These are phyloP conservation scores for Rutstroemia sp. DNA, from an alignment of 2,329 filamentous ascomycete species.

Conservation along the genomic window DNA sequence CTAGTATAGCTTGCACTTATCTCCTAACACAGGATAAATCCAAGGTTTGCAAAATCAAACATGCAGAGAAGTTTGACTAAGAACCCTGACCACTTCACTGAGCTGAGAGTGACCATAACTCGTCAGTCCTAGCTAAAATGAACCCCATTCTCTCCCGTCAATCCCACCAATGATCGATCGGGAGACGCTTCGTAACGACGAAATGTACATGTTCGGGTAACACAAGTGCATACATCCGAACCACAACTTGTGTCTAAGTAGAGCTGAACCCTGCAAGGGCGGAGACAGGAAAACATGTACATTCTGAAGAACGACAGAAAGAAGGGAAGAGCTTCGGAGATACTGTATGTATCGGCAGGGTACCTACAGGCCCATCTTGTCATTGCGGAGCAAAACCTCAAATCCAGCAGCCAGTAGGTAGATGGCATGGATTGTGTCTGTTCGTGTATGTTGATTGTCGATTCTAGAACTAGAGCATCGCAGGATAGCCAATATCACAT, in stretches of 20 bases:
- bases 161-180: not conserved
- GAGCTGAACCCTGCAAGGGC: not conserved
- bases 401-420: not conserved
- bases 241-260: too few relatives aligned
- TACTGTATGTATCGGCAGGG: too few relatives aligned
- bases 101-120: not conserved
- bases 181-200: not conserved
- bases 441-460: not conserved
- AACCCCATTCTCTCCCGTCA: not conserved
- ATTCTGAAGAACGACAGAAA: slow-evolving; percentile 1
- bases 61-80: not conserved
- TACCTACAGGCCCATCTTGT: too few relatives aligned
- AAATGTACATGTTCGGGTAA: slow-evolving; percentile 1
- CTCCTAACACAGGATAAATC: too few relatives aligned
- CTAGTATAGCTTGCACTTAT: too few relatives aligned
- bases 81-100: not conserved
- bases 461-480: slow-evolving; percentile 1
- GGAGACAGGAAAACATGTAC: not conserved
- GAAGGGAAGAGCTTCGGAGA: not conserved
- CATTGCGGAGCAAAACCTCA: not conserved
- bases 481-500: not conserved
- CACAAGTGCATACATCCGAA: slow-evolving; percentile 4
- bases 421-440: not conserved
- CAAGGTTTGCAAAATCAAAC: not conserved
- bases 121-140: not conserved